Evolutionary conservation across 2,329 filamentous ascomycete genomes (phyloP).

Genomic region (Hypoxylon sp.): DNA sequence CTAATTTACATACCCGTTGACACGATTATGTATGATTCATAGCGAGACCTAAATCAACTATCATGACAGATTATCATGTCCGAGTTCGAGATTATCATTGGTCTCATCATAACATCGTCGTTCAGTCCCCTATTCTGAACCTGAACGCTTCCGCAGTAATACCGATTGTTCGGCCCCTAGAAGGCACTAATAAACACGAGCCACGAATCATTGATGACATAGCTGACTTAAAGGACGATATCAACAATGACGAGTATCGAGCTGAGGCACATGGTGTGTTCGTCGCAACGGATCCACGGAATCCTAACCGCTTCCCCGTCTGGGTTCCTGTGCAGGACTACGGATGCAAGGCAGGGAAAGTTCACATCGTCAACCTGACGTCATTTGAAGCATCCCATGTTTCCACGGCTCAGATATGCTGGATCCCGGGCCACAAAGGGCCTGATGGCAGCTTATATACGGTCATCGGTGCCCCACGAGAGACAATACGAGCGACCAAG

Average conservation of each 20-base stretch:
- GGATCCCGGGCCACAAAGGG: constrained; percentile 47
- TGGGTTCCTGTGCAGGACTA: constrained; percentile 46
- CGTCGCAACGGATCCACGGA: constrained; percentile 25
- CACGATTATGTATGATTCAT: constrained; percentile 12
- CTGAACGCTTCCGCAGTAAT: constrained; percentile 21
- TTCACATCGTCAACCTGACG: constrained; percentile 45
- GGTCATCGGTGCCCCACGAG: constrained; percentile 46
- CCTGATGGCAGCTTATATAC: constrained; percentile 46
- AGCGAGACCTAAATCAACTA: constrained; percentile 8
- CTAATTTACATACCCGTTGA: not conserved
- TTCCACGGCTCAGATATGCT: constrained; percentile 46
- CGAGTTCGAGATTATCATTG: constrained; percentile 48
- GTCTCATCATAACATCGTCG: constrained; percentile 40
- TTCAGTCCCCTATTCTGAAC: constrained; percentile 47
- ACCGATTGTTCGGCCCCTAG: constrained; percentile 45
- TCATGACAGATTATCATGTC: constrained; percentile 42
- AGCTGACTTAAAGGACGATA: constrained; percentile 39
- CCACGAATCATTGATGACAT: constrained; percentile 38
- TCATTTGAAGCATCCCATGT: constrained; percentile 32
- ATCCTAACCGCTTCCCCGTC: constrained; percentile 39
- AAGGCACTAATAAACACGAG: constrained; percentile 43
- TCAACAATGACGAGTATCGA: constrained; percentile 25
- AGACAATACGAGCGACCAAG: constrained; percentile 18
- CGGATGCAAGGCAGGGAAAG: constrained; percentile 26
- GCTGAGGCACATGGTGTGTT: constrained; percentile 50